phyloP scores from a whole-genome alignment of 257 asterid genomes.

The Scutellaria barbata region DNA sequence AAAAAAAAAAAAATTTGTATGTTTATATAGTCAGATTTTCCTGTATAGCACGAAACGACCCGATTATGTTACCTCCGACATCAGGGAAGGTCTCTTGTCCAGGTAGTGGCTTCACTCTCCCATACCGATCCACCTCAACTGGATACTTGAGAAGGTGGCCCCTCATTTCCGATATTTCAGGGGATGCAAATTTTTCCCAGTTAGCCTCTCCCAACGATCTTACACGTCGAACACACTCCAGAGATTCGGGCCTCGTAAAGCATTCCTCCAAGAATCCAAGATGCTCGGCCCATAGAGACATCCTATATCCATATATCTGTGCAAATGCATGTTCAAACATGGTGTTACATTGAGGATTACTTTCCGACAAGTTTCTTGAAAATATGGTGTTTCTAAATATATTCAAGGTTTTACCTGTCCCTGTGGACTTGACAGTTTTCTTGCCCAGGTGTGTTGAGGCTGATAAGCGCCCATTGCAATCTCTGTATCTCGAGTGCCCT shows the following conservation, averaged over 20 bases:
- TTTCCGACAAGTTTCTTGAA: too few relatives aligned
- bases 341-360: neutral
- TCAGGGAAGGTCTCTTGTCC: conserved; percentile 87
- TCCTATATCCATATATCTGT: conserved; percentile 88
- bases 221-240: conserved; percentile 85
- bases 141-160: conserved; percentile 94
- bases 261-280: conserved; percentile 84
- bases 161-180: conserved; percentile 76
- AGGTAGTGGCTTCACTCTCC: conserved; percentile 73
- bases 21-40: conserved; percentile 82
- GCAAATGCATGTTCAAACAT: conserved; percentile 32
- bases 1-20: neutral
- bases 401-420: conserved; percentile 70
- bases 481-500: conserved; percentile 92
- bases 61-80: conserved; percentile 86
- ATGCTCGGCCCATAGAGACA: conserved; percentile 99
- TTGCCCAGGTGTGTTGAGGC: conserved; percentile 90
- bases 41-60: conserved; percentile 85
- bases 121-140: conserved; percentile 78
- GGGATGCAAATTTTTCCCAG: conserved; percentile 78
- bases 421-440: conserved; percentile 61
- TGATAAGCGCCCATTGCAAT: conserved; percentile 99
- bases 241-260: conserved; percentile 75
- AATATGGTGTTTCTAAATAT: neutral
- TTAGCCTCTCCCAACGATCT: conserved; percentile 80